Base-by-base conservation (phyloP, 2,329 filamentous ascomycete genomes). In the Rasamsonia emersonii region DNA sequence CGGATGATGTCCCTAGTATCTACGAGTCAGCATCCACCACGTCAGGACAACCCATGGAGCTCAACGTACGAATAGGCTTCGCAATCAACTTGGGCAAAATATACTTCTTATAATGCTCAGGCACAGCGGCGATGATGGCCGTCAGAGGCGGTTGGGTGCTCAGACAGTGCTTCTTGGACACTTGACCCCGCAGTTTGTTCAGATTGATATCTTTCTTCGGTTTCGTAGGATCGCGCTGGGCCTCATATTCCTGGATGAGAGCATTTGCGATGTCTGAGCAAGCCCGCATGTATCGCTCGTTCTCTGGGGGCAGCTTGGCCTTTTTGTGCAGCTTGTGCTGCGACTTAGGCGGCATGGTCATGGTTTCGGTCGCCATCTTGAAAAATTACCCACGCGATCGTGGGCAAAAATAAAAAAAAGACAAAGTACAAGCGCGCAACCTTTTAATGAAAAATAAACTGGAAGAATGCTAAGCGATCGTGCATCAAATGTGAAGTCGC, bases 81-180 rank as follows among this genome's bases (percentile, higher is more conserved):
- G 93, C 91, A 47, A 98, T 86, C 41, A 98, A 69, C 63, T 94
- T 94, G 13, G 88, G 91, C 40, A 96, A 64, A 40, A 98, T 95
- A 52, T 96, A 96, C 66, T 96, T 98, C 70, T 96, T 98, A 67
- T 96, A 95, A 58, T 96, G 88, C 57, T 98, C 91, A n/a, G 93
- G 93, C 20, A 98, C 89, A 7, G 91, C 91, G 33, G 91, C 86
- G 53, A 98, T 96, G 53, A 98, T 98, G 38, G 91, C 89, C 6
- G 89, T 96, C 43, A 98, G 67, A 16, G 93, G 86, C 18, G 91
- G 91, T 46, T 93, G 84, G 40, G 77, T 86, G 58, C 77, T 81
- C 39, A 98, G 68, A 56, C 79, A 82, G 65, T 96, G 86, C 65
- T 95, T 96, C 65, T 91, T 93, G 27, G 91, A 76, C 40, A 94